phyloP scores from a whole-genome alignment of 768 basidiomycete species.

The Agrocybe praecox region DNA sequence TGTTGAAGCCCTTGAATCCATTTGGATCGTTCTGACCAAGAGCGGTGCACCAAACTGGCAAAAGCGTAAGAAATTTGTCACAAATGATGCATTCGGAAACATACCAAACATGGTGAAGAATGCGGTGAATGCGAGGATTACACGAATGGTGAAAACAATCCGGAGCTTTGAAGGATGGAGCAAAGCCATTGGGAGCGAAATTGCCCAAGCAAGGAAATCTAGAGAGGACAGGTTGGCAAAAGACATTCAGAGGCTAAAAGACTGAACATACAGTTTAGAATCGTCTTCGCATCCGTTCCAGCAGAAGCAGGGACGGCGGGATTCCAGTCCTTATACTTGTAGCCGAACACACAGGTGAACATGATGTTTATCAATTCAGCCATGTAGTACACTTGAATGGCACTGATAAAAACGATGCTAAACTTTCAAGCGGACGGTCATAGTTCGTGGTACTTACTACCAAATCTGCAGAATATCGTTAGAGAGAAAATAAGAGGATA shows the following conservation, averaged over 20 bases:
- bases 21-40: conserved; percentile 13
- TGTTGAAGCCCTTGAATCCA: conserved; percentile 13
- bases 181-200: conserved; percentile 7
- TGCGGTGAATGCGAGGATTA: conserved; percentile 7
- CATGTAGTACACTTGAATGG: conserved; percentile 14
- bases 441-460: conserved; percentile 11
- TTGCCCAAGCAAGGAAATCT: conserved; percentile 16
- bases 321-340: conserved; percentile 10
- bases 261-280: conserved; percentile 9
- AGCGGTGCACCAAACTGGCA: conserved; percentile 14
- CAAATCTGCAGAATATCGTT: conserved; percentile 2
- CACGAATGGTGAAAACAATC: conserved; percentile 7
- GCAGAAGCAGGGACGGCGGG: conserved; percentile 11
- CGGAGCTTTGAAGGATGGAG: conserved; percentile 16
- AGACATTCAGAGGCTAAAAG: not conserved
- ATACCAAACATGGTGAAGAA: conserved; percentile 14
- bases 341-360: conserved; percentile 13
- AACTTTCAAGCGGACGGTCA: too few relatives aligned
- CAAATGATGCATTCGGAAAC: not conserved
- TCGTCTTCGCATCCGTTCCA: conserved; percentile 17
- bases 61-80: not conserved
- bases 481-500: not conserved
- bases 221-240: not conserved
- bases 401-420: not conserved
- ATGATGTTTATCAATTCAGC: conserved; percentile 14